Evolutionary conservation across 257 asterid species (phyloP).

Genomic region (Thymus mandschuricus): DNA sequence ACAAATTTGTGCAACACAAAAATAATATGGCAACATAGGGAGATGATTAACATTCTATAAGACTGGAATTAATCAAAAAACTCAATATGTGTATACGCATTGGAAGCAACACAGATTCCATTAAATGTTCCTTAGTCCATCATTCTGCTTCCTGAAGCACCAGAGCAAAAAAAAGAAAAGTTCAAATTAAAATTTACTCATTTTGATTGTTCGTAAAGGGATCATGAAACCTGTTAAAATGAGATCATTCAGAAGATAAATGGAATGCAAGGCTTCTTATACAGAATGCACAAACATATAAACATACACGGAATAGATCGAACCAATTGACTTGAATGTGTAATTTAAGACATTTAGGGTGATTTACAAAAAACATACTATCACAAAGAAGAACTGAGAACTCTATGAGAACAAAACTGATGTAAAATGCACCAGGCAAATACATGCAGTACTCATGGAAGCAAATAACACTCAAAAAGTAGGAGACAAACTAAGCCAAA

Average conservation of each 20-base stretch:
- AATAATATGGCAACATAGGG: not conserved
- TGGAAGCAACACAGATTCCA: not conserved
- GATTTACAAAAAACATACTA: not conserved
- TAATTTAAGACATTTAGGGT: not conserved
- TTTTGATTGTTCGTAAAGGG: not conserved
- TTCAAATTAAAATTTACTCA: no score
- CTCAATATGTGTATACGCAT: not conserved
- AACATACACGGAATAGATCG: not conserved
- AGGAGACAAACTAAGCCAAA: constrained; percentile 26
- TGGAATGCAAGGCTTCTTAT: not conserved
- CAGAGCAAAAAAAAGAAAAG: not conserved
- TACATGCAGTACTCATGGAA: not conserved
- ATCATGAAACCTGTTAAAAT: not conserved
- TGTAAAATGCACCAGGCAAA: not conserved
- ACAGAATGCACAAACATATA: constrained; percentile 1
- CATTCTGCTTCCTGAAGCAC: constrained; percentile 1
- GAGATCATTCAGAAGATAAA: constrained; percentile 16
- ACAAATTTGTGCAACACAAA: not conserved
- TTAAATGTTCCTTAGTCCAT: not conserved
- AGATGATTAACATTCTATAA: constrained; percentile 9
- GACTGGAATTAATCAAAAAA: constrained; percentile 3
- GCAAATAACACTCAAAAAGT: constrained; percentile 15
- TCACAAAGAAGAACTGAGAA: not conserved
- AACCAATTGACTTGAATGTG: not conserved
- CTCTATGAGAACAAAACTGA: constrained; percentile 16